Evolutionary conservation across 139 green algal genomes (phyloP), one percentile per base, ranked within the genome.

Genomic region (Coccomyxa sp.): DNA sequence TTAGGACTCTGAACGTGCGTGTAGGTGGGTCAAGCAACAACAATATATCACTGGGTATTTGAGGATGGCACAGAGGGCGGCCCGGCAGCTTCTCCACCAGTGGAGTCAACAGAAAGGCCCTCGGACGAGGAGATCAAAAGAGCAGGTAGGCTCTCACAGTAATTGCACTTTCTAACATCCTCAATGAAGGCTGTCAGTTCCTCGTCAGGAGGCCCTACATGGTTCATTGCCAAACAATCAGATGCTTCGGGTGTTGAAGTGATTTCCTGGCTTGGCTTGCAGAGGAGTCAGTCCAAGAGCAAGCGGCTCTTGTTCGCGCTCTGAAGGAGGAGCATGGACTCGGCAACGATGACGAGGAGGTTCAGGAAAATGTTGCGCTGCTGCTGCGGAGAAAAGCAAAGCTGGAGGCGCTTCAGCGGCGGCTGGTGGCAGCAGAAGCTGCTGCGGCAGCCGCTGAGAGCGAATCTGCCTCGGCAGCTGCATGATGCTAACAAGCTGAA

Each of bases 11-110:
- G 38, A 51, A 51, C 38, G 38, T 51, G 38, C 38, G 74, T 45
- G 32, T 12, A 31, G 57, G 63, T 87, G 68, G 83, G 83, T 15
- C 83, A 87, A 31, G 83, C 45, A 38, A 80, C 76, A 27, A 58
- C 78, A 28, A 74, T 87, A 25, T 32, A 28, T 16, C 57, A 67
- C 32, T 87, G 83, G 83, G 83, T 68, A 14, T 87, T 68, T 85
- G 83, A 87, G 76, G 83, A 87, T 57, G 83, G 83, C 7, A 80
- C 13, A 16, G 25, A 85, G 66, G 83, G 83, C 25, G 83, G 83
- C 45, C 45, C 32, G 45, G 25, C 30, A 66, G 78, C 79, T 27
- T 38, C 25, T 78, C 23, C 21, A 31, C 63, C 18, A 28, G 63
- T 71, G 9, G 63, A 71, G 63, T 71, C 63, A 1, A 71, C 63